phyloP scores from a whole-genome alignment of 345 rosid species.

The Euclidium syriacum region DNA sequence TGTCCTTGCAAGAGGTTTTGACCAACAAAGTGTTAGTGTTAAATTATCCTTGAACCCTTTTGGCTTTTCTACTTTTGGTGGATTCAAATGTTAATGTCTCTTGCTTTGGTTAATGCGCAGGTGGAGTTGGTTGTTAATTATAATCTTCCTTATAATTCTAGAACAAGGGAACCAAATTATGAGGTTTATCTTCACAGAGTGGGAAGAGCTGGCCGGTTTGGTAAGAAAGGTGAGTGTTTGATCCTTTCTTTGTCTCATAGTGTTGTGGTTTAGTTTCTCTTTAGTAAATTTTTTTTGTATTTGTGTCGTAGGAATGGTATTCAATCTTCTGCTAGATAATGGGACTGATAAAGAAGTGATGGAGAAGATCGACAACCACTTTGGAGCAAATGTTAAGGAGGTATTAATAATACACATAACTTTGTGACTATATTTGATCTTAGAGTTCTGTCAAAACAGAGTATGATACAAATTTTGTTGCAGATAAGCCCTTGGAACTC shows the following conservation, averaged over 20 bases:
- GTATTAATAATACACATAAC: slow-evolving; percentile 27
- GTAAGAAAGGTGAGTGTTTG: slow-evolving; percentile 67
- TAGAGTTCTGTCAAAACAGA: neutral
- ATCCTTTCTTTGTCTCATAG: neutral
- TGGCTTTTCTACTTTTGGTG: too few relatives aligned
- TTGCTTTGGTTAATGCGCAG: slow-evolving; percentile 34
- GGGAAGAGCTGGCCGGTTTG: slow-evolving; percentile 97
- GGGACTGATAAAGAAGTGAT: slow-evolving; percentile 40
- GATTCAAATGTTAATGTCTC: too few relatives aligned
- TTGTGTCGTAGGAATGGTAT: slow-evolving; percentile 65
- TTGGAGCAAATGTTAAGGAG: slow-evolving; percentile 41
- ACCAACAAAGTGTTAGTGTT: slow-evolving; percentile 69
- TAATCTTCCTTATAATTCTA: slow-evolving; percentile 67
- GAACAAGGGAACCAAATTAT: slow-evolving; percentile 57
- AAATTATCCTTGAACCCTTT: neutral
- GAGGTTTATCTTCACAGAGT: slow-evolving; percentile 95
- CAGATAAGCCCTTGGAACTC: slow-evolving; percentile 29
- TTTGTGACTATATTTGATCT: neutral
- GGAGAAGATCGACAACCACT: slow-evolving; percentile 72
- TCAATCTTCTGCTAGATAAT: slow-evolving; percentile 55
- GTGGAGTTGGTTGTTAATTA: slow-evolving; percentile 84
- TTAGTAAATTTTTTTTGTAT: neutral
- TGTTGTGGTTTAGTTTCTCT: neutral
- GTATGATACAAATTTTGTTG: neutral
- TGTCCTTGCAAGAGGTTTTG: slow-evolving; percentile 88